phyloP scores from a whole-genome alignment of 768 basidiomycete genomes.

The Termitomyces sp. region DNA sequence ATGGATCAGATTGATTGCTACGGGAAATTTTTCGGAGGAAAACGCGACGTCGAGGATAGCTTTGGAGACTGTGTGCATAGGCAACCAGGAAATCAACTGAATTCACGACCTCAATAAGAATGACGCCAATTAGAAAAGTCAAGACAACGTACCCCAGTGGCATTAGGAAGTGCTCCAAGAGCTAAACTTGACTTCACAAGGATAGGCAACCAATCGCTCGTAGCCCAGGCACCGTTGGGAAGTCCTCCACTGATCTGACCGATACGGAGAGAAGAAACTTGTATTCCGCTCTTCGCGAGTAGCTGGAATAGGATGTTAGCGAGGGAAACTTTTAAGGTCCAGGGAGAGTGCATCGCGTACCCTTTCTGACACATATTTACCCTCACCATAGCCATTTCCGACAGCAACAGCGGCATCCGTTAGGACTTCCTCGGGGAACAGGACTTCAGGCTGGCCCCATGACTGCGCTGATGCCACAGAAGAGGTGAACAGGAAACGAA shows the following conservation, averaged over 20 bases:
- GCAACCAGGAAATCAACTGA: conserved; percentile 41
- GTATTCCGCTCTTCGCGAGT: conserved; percentile 34
- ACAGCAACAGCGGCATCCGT: conserved; percentile 29
- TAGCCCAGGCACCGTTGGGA: conserved; percentile 38
- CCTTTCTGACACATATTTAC: conserved; percentile 42
- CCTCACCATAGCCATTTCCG: conserved; percentile 43
- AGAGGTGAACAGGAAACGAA: conserved; percentile 38
- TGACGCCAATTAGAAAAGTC: too few species aligned
- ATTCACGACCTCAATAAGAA: neutral
- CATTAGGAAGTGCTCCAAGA: conserved; percentile 26
- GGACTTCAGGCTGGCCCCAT: conserved; percentile 26
- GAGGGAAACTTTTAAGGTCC: too few species aligned
- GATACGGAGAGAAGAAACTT: conserved; percentile 35
- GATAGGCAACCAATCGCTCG: conserved; percentile 45
- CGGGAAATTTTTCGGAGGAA: conserved; percentile 18
- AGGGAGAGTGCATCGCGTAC: conserved; percentile 15
- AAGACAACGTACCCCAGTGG: conserved; percentile 28
- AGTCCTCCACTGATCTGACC: conserved; percentile 43
- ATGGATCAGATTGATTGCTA: conserved; percentile 35
- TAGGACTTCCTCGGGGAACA: conserved; percentile 33
- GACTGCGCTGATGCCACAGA: conserved; percentile 32
- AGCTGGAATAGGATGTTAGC: conserved; percentile 20
- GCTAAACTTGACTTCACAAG: conserved; percentile 33
- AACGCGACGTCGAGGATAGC: conserved; percentile 29
- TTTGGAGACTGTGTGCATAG: conserved; percentile 27